phyloP scores from a whole-genome alignment of 2,329 filamentous ascomycete species.

The Anthostomella pinea region DNA sequence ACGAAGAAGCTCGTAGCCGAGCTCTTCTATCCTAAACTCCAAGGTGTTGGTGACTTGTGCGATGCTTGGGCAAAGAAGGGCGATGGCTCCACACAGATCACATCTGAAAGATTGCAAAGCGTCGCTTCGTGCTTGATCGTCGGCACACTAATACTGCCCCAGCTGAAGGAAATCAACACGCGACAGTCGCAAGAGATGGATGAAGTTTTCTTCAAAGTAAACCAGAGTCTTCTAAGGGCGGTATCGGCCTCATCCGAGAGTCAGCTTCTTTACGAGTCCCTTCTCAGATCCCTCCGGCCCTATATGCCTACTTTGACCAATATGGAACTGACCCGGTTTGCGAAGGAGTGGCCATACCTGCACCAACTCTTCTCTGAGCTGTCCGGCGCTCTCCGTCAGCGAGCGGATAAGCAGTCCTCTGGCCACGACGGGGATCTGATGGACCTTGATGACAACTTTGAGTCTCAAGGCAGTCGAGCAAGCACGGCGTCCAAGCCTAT shows the following conservation, averaged over 20 bases:
- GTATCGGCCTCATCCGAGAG: conserved; percentile 45
- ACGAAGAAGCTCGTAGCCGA: conserved; percentile 53
- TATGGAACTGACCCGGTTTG: conserved; percentile 36
- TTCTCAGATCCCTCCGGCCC: conserved; percentile 43
- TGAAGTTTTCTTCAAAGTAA: conserved; percentile 38
- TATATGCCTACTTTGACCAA: conserved; percentile 46
- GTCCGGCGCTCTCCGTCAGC: conserved; percentile 33
- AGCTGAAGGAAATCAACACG: conserved; percentile 46
- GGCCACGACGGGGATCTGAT: conserved; percentile 22
- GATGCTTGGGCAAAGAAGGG: conserved; percentile 44
- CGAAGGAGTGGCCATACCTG: conserved; percentile 39
- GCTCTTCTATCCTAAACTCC: conserved; percentile 51
- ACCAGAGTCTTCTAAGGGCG: conserved; percentile 39
- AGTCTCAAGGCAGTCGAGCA: conserved; percentile 54
- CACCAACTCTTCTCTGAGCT: conserved; percentile 43
- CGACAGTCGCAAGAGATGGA: conserved; percentile 50
- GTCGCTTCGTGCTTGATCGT: conserved; percentile 48
- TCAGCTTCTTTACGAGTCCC: conserved; percentile 43
- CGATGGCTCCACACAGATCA: conserved; percentile 49
- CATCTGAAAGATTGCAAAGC: conserved; percentile 51
- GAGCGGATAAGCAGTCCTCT: conserved; percentile 31
- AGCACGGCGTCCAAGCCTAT: conserved; percentile 35
- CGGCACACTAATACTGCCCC: conserved; percentile 45
- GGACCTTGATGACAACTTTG: conserved; percentile 59
- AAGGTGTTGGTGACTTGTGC: conserved; percentile 46